Evolutionary conservation across 331 rosid genomes (phyloP).

Genomic region (Rhamnella rubrinervis): DNA sequence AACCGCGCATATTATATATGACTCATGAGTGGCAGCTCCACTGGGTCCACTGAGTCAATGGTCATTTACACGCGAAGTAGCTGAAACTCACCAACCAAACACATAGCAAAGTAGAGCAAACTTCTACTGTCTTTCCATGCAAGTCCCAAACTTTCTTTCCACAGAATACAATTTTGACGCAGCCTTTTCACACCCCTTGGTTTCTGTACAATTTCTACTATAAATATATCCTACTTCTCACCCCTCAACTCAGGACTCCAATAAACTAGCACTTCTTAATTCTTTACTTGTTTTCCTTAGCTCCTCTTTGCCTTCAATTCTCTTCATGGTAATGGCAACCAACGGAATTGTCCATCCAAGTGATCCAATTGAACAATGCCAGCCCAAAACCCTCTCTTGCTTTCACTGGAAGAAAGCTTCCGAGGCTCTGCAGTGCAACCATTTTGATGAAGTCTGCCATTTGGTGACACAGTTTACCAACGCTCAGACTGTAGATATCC

Average conservation of each 20-base stretch:
- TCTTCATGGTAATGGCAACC: slow-evolving; percentile 10
- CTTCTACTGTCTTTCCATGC: not conserved
- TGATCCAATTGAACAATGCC: not conserved
- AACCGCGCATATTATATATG: not conserved
- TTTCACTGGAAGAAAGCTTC: slow-evolving; percentile 33
- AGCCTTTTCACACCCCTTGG: not conserved
- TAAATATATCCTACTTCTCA: not conserved
- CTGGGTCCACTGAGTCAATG: not conserved
- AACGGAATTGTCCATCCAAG: not conserved
- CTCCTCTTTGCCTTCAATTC: not conserved
- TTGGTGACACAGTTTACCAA: slow-evolving; percentile 27
- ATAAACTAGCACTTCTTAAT: too few relatives aligned
- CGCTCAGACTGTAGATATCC: slow-evolving; percentile 19
- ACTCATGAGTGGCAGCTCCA: too few relatives aligned
- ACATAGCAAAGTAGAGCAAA: not conserved
- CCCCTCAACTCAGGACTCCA: not conserved
- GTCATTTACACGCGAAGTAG: too few relatives aligned
- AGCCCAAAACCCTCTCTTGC: not conserved
- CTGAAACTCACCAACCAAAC: not conserved
- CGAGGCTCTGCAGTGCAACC: slow-evolving; percentile 26
- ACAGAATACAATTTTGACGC: not conserved
- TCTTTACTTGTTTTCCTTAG: too few relatives aligned
- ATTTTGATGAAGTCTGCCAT: slow-evolving; percentile 29
- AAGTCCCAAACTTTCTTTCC: not conserved
- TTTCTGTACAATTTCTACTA: not conserved